These are phyloP conservation scores for Coniophora puteana DNA, from an alignment of 1,284 basidiomycete species.

Conservation along the genomic window DNA sequence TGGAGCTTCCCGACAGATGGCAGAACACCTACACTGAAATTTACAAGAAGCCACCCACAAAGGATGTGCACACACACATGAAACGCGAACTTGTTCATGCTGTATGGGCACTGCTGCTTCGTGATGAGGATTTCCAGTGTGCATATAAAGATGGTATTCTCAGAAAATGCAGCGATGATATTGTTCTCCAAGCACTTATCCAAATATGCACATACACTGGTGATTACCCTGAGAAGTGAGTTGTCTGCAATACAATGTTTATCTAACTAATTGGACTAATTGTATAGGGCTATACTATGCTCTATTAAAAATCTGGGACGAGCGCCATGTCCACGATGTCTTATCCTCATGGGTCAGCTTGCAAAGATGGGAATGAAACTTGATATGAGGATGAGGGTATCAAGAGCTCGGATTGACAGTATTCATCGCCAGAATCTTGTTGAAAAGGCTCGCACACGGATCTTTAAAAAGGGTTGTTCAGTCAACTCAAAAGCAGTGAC, in stretches of 20 bases:
- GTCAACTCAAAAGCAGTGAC: background rate
- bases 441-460: background rate
- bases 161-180: constrained; percentile 21
- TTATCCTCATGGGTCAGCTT: constrained; percentile 12
- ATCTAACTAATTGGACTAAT: background rate
- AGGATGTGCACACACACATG: constrained; percentile 18
- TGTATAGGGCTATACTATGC: background rate
- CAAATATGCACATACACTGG: constrained; percentile 27
- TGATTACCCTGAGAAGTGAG: constrained; percentile 31
- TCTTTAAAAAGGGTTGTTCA: background rate
- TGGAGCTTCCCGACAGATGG: constrained; percentile 19
- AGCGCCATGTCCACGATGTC: constrained; percentile 23
- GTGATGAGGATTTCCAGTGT: constrained; percentile 22
- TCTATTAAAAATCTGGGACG: constrained; percentile 12
- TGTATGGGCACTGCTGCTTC: constrained; percentile 21
- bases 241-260: background rate
- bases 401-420: background rate
- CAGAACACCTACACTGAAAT: constrained; percentile 12
- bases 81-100: constrained; percentile 26
- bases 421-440: background rate
- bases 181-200: constrained; percentile 20
- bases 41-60: constrained; percentile 11
- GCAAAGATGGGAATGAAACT: background rate
- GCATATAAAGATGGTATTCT: constrained; percentile 27
- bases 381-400: background rate